These are phyloP conservation scores for Candida manassasensis DNA, from an alignment of 805 yeast species.

Conservation along the genomic window DNA sequence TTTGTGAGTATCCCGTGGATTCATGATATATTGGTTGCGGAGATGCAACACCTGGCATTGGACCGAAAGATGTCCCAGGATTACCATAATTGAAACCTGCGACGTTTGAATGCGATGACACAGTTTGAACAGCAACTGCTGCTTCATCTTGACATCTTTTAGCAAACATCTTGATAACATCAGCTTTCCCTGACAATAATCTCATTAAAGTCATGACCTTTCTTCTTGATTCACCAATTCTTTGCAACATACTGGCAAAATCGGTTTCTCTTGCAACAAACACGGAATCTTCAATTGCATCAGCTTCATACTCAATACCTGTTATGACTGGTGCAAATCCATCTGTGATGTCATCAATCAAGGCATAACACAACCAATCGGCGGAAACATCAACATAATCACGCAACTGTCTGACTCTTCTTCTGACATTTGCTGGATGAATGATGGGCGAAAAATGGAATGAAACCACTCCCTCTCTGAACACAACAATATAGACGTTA, in stretches of 20 bases:
- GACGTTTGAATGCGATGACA: conserved; percentile 14
- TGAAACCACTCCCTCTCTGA: conserved; percentile 53
- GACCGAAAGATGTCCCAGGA: conserved; percentile 26
- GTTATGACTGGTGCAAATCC: conserved; percentile 80
- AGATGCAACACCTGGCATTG: conserved; percentile 27
- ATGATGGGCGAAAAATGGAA: conserved; percentile 58
- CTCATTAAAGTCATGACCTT: conserved; percentile 92
- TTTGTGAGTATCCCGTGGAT: conserved; percentile 9
- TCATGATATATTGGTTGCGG: conserved; percentile 8
- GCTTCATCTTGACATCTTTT: conserved; percentile 85
- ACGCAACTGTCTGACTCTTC: conserved; percentile 75
- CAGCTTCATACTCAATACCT: conserved; percentile 74
- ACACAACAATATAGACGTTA: conserved; percentile 64
- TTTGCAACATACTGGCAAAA: conserved; percentile 68
- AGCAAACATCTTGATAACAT: conserved; percentile 93
- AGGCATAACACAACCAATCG: conserved; percentile 79
- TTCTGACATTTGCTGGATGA: conserved; percentile 66
- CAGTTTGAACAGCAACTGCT: conserved; percentile 7
- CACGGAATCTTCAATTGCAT: conserved; percentile 80
- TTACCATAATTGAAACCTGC: conserved; percentile 13
- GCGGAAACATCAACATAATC: conserved; percentile 75
- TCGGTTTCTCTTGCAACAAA: conserved; percentile 73
- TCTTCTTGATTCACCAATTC: conserved; percentile 85
- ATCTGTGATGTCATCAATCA: conserved; percentile 81
- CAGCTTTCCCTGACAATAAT: conserved; percentile 87